Evolutionary conservation across 2,329 filamentous ascomycete species (phyloP).

Genomic region (Sclerotinia trifoliorum): DNA sequence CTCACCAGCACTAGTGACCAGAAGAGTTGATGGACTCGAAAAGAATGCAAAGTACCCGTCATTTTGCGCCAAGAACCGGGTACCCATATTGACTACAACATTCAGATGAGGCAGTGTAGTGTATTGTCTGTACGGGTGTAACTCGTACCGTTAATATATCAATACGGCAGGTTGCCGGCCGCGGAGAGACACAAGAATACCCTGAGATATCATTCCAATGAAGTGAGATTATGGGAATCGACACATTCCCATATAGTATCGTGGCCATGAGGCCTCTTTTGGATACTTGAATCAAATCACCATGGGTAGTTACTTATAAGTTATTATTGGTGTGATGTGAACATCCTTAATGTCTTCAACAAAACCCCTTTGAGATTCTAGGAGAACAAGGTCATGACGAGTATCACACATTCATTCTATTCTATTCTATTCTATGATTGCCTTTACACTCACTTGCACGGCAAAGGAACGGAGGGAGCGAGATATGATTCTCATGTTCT

Average conservation of each 20-base stretch:
- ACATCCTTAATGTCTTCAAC: background rate
- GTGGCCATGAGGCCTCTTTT: background rate
- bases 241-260: background rate
- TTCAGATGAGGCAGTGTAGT: background rate
- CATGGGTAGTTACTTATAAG: background rate
- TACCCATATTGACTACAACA: conserved; percentile 21
- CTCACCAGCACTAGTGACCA: background rate
- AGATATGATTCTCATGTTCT: conserved; percentile 17
- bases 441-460: background rate
- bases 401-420: background rate
- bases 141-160: conserved; percentile 22
- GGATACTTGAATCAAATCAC: background rate
- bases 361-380: background rate
- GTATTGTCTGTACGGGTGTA: conserved; percentile 22
- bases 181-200: conserved; percentile 12
- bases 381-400: background rate
- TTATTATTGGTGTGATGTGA: no score
- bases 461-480: conserved; percentile 7
- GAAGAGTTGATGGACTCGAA: conserved; percentile 6
- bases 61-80: conserved; percentile 21
- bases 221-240: conserved; percentile 3
- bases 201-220: conserved; percentile 3
- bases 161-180: conserved; percentile 17
- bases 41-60: conserved; percentile 16
- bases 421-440: no score